A percentile compares a stretch with the other conserved stretches of the same genome.
phyloP scores from a whole-genome alignment of 345 rosid species.

The Hevea brasiliensis region DNA sequence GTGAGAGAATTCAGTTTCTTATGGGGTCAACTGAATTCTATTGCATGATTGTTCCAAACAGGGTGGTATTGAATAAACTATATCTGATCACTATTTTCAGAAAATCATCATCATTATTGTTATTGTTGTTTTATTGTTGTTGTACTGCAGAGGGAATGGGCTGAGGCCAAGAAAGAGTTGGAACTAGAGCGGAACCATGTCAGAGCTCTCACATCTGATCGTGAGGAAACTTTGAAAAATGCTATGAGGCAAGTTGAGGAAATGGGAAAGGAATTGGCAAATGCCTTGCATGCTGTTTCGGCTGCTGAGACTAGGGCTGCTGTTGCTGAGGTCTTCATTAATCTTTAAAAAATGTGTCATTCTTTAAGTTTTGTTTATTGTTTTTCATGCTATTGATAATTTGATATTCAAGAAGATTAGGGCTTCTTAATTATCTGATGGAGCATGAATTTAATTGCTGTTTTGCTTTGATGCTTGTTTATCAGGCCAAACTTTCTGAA shows the following conservation, averaged over 20 bases:
- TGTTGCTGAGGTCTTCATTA: slow-evolving; percentile 67
- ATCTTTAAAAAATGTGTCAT: neutral
- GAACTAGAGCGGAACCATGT: slow-evolving; percentile 77
- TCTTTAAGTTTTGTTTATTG: neutral
- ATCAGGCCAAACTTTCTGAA: slow-evolving; percentile 74
- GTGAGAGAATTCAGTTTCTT: too few relatives aligned
- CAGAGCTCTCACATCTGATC: slow-evolving; percentile 58
- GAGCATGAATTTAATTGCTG: slow-evolving; percentile 3
- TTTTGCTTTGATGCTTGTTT: slow-evolving; percentile 22
- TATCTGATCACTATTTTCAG: neutral
- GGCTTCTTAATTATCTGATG: neutral
- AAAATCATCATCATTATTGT: neutral
- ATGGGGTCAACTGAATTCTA: too few relatives aligned
- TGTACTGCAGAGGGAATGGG: slow-evolving; percentile 90
- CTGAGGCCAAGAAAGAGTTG: slow-evolving; percentile 82
- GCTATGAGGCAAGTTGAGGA: slow-evolving; percentile 86
- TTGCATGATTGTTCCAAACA: neutral
- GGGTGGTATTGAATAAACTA: neutral
- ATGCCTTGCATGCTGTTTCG: slow-evolving; percentile 69
- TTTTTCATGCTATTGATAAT: slow-evolving; percentile 10
- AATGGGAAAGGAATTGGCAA: slow-evolving; percentile 70
- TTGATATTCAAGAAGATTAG: neutral
- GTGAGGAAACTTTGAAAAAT: slow-evolving; percentile 67
- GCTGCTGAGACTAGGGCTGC: slow-evolving; percentile 87
- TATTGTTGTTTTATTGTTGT: neutral